Conservation (phyloP, 768 basidiomycete species). For the Strobilomyces confusus region DNA sequence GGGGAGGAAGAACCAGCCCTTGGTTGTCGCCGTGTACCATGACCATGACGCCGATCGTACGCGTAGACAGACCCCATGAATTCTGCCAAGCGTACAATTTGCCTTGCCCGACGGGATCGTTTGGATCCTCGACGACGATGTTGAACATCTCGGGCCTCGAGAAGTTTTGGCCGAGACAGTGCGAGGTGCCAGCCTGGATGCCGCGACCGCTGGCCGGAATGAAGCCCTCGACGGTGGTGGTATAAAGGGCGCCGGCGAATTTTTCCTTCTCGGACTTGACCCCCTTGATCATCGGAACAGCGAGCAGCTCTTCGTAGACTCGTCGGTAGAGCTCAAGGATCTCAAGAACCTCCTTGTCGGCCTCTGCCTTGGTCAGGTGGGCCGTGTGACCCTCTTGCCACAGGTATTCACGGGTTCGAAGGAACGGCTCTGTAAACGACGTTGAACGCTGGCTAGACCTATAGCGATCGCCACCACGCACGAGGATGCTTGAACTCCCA, state of each 20-base stretch:
- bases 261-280: slow-evolving; percentile 99
- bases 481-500: slow-evolving; percentile 99
- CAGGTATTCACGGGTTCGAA: slow-evolving; percentile 98
- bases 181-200: slow-evolving; percentile 97
- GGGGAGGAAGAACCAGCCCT: slow-evolving; percentile 94
- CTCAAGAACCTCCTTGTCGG: slow-evolving; percentile 85
- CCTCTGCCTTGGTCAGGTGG: slow-evolving; percentile 82
- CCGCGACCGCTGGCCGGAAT: slow-evolving; percentile 96
- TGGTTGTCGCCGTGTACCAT: slow-evolving; percentile 99
- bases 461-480: slow-evolving; percentile 35
- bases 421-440: slow-evolving; percentile 79
- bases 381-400: slow-evolving; percentile 99
- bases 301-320: slow-evolving; percentile 95
- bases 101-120: slow-evolving; percentile 56
- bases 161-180: slow-evolving; percentile 98
- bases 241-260: slow-evolving; percentile 97
- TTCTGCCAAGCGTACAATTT: slow-evolving; percentile 96
- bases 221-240: slow-evolving; percentile 97
- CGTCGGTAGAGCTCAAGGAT: slow-evolving; percentile 95
- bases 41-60: slow-evolving; percentile 97
- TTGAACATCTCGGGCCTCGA: slow-evolving; percentile 96
- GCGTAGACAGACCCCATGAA: slow-evolving; percentile 96
- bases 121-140: slow-evolving; percentile 94
- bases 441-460: neutral
- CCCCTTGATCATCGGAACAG: slow-evolving; percentile 95